A percentile compares a stretch with the other conserved stretches of the same genome.
Evolutionary conservation across 2,329 filamentous ascomycete genomes (phyloP).

Genomic region (Cercospora citrullina): DNA sequence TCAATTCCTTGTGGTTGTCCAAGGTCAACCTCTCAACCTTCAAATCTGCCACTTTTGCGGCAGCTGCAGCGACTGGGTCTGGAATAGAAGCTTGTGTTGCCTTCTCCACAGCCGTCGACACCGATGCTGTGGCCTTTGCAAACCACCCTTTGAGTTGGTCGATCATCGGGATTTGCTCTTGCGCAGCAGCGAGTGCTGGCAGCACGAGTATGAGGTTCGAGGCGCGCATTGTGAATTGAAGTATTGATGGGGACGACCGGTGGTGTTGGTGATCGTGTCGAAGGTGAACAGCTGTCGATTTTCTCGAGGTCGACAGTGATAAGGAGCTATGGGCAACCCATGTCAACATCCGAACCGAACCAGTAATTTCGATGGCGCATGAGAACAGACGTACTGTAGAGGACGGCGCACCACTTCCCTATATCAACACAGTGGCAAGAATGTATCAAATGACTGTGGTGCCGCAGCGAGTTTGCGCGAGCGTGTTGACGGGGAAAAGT

Average conservation of each 20-base stretch:
- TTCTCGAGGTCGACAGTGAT: slow-evolving; percentile 4
- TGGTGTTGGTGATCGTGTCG: background rate
- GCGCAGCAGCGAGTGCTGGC: slow-evolving; percentile 52
- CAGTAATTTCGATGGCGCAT: background rate
- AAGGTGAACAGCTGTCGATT: slow-evolving; percentile 3
- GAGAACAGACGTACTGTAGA: slow-evolving; percentile 6
- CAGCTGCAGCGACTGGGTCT: slow-evolving; percentile 35
- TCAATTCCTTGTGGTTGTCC: slow-evolving; percentile 68
- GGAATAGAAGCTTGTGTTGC: slow-evolving; percentile 53
- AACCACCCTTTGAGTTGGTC: slow-evolving; percentile 60
- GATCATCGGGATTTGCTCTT: slow-evolving; percentile 62
- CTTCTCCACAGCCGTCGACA: slow-evolving; percentile 56
- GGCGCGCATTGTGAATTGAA: slow-evolving; percentile 51
- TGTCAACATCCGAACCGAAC: slow-evolving; percentile 5
- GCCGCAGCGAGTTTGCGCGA: slow-evolving; percentile 4
- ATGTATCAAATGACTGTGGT: background rate
- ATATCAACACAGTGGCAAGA: background rate
- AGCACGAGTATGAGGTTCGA: slow-evolving; percentile 54
- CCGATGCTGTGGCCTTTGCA: slow-evolving; percentile 56
- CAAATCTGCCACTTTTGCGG: slow-evolving; percentile 53
- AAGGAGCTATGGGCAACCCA: slow-evolving; percentile 12
- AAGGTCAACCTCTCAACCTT: slow-evolving; percentile 63
- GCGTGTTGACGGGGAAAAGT: background rate
- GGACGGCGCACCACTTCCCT: background rate
- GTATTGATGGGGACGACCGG: background rate